Evolutionary conservation across 129 eudicot species (phyloP).

Genomic region (Escallonia rubra): DNA sequence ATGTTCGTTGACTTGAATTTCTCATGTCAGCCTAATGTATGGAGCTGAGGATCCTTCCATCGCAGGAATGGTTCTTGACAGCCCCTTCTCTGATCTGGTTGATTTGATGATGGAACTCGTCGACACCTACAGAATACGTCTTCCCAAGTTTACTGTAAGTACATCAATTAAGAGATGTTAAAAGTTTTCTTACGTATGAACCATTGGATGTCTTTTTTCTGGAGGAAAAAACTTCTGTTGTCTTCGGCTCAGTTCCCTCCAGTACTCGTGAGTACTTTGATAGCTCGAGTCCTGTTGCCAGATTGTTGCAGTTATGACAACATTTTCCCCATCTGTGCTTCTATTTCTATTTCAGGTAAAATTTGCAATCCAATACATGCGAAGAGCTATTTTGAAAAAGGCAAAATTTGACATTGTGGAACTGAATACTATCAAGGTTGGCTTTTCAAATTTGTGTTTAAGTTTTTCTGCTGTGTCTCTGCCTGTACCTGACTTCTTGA

Average conservation of each 20-base stretch:
- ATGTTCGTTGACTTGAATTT: slow-evolving; percentile 15
- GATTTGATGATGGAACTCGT: slow-evolving; percentile 94
- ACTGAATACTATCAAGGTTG: slow-evolving; percentile 79
- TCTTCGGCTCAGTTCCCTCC: not conserved
- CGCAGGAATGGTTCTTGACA: slow-evolving; percentile 91
- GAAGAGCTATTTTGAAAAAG: slow-evolving; percentile 81
- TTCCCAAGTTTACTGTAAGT: slow-evolving; percentile 88
- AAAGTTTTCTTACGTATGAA: not conserved
- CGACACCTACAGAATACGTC: slow-evolving; percentile 72
- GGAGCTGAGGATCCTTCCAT: slow-evolving; percentile 90
- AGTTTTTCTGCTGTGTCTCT: no score
- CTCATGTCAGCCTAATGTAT: slow-evolving; percentile 71
- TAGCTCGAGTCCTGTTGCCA: no score
- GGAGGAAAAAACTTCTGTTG: not conserved
- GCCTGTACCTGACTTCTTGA: no score
- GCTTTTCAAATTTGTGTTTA: no score
- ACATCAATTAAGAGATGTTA: not conserved
- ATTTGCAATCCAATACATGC: slow-evolving; percentile 93
- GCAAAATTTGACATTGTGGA: slow-evolving; percentile 91
- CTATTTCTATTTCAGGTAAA: slow-evolving; percentile 45
- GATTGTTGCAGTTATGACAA: not conserved
- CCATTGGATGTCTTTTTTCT: not conserved
- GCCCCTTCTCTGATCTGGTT: slow-evolving; percentile 89
- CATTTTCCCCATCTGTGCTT: no score
- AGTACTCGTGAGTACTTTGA: not conserved